Evolutionary conservation across 331 rosid species (phyloP).

Genomic region (Stylosanthes scabra): DNA sequence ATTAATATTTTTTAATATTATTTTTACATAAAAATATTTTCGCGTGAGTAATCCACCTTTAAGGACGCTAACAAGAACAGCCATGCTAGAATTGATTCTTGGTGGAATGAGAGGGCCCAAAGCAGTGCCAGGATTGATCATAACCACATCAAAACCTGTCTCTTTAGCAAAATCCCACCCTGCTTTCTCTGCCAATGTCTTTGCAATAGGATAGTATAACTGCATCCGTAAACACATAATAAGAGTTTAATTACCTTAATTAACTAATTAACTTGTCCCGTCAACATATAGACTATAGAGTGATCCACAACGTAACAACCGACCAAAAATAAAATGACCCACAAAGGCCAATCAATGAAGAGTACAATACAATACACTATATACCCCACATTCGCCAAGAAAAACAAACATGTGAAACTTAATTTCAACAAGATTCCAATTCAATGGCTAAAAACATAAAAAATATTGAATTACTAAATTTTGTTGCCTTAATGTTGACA

Average conservation of each 20-base stretch:
- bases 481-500: not conserved
- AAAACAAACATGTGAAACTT: not conserved
- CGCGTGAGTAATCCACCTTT: constrained; percentile 45
- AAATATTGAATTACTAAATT: too few relatives aligned
- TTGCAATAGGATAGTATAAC: constrained; percentile 83
- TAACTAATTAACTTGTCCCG: not conserved
- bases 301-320: too few relatives aligned
- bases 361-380: not conserved
- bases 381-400: too few relatives aligned
- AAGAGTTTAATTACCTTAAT: not conserved
- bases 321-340: not conserved
- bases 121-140: constrained; percentile 84
- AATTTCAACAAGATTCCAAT: not conserved
- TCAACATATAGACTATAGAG: not conserved
- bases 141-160: constrained; percentile 80
- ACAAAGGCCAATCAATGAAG: not conserved
- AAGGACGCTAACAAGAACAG: constrained; percentile 64
- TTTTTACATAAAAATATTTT: constrained; percentile 10
- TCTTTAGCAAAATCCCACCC: constrained; percentile 81
- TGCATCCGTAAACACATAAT: constrained; percentile 21
- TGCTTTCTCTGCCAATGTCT: constrained; percentile 84
- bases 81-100: constrained; percentile 78
- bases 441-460: too few relatives aligned
- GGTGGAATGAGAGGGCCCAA: constrained; percentile 76
- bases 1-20: not conserved